A percentile compares a stretch with the other conserved stretches of the same genome.
Conservation (phyloP, 140 eudicot genomes). For the Senecio squalidus region DNA sequence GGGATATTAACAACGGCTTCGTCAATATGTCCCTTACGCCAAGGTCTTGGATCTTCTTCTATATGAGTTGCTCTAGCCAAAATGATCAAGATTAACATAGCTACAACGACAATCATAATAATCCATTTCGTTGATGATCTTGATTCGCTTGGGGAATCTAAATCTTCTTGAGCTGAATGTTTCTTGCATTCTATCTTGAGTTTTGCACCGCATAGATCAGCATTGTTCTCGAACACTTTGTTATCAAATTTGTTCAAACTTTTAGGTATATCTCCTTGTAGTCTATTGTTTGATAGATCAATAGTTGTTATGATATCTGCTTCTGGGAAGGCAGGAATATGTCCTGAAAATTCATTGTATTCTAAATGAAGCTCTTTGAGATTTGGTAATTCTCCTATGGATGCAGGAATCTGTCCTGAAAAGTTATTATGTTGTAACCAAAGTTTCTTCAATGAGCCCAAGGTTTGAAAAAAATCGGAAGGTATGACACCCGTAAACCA, state of each 20-base stretch:
- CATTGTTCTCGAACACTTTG: slow-evolving; percentile 19
- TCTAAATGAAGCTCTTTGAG: slow-evolving; percentile 47
- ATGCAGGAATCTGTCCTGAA: slow-evolving; percentile 54
- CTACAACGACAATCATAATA: slow-evolving; percentile 26
- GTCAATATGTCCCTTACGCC: slow-evolving; percentile 13
- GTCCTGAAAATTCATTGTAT: slow-evolving; percentile 51
- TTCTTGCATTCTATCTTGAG: slow-evolving; percentile 12
- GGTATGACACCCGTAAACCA: slow-evolving; percentile 69
- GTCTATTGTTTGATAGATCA: slow-evolving; percentile 53
- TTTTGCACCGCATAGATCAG: slow-evolving; percentile 18
- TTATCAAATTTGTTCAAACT: slow-evolving; percentile 11
- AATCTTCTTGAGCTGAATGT: background rate
- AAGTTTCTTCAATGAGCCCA: slow-evolving; percentile 50
- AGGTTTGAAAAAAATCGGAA: slow-evolving; percentile 30
- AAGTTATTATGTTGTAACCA: slow-evolving; percentile 58
- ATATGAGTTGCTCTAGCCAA: slow-evolving; percentile 13
- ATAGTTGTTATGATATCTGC: slow-evolving; percentile 23
- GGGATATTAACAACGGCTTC: slow-evolving; percentile 28
- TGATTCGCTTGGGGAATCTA: background rate
- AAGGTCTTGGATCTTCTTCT: slow-evolving; percentile 6
- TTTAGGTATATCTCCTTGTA: slow-evolving; percentile 61
- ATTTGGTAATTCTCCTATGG: slow-evolving; percentile 29
- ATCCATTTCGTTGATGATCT: slow-evolving; percentile 15
- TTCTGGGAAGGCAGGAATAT: slow-evolving; percentile 41
- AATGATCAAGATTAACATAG: slow-evolving; percentile 18